Percentiles rank a stretch among this genome's conserved stretches.
Evolutionary conservation across 202 grass and related monocot species (phyloP).

Genomic region (Miscanthus sacchariflorus): DNA sequence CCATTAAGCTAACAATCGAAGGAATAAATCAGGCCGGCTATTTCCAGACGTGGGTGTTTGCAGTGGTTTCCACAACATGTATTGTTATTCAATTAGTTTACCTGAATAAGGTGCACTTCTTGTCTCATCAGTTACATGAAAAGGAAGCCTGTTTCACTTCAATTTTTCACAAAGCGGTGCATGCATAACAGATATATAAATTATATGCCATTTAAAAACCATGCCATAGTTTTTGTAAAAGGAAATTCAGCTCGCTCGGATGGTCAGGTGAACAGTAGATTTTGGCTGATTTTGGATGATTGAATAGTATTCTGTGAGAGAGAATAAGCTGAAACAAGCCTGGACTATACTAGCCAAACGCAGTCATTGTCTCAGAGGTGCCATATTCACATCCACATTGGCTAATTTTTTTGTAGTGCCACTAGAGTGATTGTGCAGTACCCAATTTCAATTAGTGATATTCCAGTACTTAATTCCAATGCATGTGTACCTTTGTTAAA

Average conservation of each 20-base stretch:
- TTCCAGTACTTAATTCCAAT: background rate
- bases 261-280: too few relatives aligned
- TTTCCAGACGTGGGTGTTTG: conserved; percentile 98
- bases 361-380: background rate
- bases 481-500: background rate
- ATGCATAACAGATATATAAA: background rate
- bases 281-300: too few relatives aligned
- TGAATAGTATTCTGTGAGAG: too few relatives aligned
- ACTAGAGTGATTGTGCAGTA: background rate
- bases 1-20: conserved; percentile 91
- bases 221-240: background rate
- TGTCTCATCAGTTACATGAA: conserved; percentile 14
- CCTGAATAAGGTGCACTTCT: conserved; percentile 85
- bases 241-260: too few relatives aligned
- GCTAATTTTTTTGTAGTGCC: background rate
- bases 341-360: too few relatives aligned
- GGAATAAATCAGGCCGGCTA: conserved; percentile 88
- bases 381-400: background rate
- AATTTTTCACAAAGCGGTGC: background rate
- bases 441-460: background rate
- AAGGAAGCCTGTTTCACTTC: background rate
- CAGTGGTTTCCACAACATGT: conserved; percentile 74
- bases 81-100: conserved; percentile 93
- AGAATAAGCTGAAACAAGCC: too few relatives aligned
- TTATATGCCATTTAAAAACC: background rate